phyloP scores from a whole-genome alignment of 345 rosid species.

The Syzygium jambos region DNA sequence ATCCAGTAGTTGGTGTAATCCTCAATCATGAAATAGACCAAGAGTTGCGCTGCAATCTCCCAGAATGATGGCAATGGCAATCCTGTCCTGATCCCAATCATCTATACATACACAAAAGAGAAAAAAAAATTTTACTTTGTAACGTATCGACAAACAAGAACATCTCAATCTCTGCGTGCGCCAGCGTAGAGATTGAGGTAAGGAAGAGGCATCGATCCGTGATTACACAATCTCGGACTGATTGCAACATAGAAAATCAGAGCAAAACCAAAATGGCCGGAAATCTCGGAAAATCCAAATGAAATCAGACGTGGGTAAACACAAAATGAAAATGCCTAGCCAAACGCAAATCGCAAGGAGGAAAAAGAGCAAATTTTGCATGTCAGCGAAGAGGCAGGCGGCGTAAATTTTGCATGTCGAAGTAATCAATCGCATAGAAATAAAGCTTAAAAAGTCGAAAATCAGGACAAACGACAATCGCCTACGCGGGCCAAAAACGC shows the following conservation, averaged over 20 bases:
- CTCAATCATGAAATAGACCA: conserved; percentile 70
- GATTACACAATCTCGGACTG: neutral
- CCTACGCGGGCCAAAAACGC: neutral
- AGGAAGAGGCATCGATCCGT: neutral
- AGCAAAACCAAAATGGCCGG: neutral
- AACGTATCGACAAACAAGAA: neutral
- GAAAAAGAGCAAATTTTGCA: neutral
- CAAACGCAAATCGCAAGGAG: neutral
- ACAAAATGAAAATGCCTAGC: neutral
- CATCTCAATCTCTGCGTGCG: neutral
- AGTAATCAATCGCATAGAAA: neutral
- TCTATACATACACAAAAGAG: conserved; percentile 21
- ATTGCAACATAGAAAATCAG: neutral
- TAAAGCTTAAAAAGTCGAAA: neutral
- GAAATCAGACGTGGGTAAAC: neutral
- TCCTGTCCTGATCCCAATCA: conserved; percentile 56
- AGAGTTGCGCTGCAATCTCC: conserved; percentile 59
- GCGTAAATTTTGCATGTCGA: neutral
- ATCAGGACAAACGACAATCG: neutral
- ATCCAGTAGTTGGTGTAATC: conserved; percentile 89
- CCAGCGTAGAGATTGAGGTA: neutral
- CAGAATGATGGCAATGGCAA: conserved; percentile 65
- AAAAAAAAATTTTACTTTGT: neutral
- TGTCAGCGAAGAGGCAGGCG: neutral
- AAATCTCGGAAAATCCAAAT: neutral